Base-by-base conservation (phyloP, 2,329 filamentous ascomycete genomes). In the Hypoxylon sp. region DNA sequence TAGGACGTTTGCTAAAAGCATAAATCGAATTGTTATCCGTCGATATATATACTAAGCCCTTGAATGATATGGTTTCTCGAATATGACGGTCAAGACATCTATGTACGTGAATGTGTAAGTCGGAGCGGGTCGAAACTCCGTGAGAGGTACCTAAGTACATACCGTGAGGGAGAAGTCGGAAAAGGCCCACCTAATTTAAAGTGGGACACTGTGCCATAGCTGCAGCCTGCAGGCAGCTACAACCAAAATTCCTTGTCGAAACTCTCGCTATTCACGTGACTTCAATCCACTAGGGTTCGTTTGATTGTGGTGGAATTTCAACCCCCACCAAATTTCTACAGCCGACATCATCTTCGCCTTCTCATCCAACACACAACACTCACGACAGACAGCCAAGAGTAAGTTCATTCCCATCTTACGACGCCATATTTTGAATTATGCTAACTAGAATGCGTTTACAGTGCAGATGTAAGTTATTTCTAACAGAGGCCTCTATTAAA, bases 381-480 rank as follows among this genome's bases (percentile, higher is more conserved):
- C 83, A 82, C 81, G 81, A 82, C 83, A 85, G 82, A 82, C 82
- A 81, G 83, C 82, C 83, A 89, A 85, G 81, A 89, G 87, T 89
- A 83, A 86, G 87, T 87, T 68, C n/a, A 61, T 57, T 57, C 33
- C 54, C 50, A 37, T 35, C 31, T 35, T 47, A 59, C 11, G 26
- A 51, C 58, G 14, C 17, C 11, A n/a, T 33, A 42, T 60, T 17
- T 52, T 58, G 52, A n/a, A 59, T 59, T 55, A 75, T 81, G 78
- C 87, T 90, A 84, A 91, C 82, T 62, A 76, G 75, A 69, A 73
- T 72, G 68, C 37, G 29, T 72, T 76, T 81, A 79, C 76, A 95
- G 93, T 96, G 93, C 93, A 96, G 91, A 96, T 96, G 92, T 95
- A 90, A 91, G 92, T 78, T 73, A 71, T 63, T 31, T 70, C 19